phyloP scores from a whole-genome alignment of 495 filamentous ascomycete species.

The Lophium mytilinum region DNA sequence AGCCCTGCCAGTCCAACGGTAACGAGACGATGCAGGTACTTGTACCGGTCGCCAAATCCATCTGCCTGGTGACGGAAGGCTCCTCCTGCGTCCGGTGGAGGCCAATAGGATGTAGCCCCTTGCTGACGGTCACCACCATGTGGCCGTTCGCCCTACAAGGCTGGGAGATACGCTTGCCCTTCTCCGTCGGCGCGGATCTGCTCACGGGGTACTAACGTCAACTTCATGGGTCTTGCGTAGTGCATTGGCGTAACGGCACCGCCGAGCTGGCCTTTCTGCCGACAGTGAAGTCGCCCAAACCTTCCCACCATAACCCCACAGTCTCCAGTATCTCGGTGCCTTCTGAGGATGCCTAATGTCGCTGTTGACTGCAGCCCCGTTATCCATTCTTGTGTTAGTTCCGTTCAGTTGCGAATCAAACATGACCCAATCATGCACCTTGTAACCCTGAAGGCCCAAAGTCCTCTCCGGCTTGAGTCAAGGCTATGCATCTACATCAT shows the following conservation, averaged over 20 bases:
- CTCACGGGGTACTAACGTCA: background rate
- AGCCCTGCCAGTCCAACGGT: conserved; percentile 19
- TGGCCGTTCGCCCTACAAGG: conserved; percentile 16
- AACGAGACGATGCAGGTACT: conserved; percentile 27
- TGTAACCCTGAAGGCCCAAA: conserved; percentile 12
- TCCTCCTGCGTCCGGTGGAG: background rate
- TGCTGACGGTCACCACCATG: background rate
- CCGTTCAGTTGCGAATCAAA: conserved; percentile 2
- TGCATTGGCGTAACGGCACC: conserved; percentile 16
- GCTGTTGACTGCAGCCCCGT: conserved; percentile 9
- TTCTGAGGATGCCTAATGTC: conserved; percentile 21
- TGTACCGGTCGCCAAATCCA: conserved; percentile 6
- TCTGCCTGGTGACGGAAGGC: conserved; percentile 6
- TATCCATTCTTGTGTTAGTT: conserved; percentile 23
- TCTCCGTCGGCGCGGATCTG: background rate
- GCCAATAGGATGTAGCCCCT: conserved; percentile 5
- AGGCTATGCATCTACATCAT: conserved; percentile 19
- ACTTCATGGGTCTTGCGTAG: conserved; percentile 14
- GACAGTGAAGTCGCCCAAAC: conserved; percentile 3
- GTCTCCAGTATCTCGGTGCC: conserved; percentile 4
- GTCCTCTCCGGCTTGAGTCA: conserved; percentile 25
- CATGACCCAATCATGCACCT: conserved; percentile 16
- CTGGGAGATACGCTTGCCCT: conserved; percentile 10
- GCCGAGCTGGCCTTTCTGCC: conserved; percentile 20
- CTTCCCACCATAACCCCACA: conserved; percentile 1